Conservation (phyloP, 345 rosid species). For the Populus pruinosa region DNA sequence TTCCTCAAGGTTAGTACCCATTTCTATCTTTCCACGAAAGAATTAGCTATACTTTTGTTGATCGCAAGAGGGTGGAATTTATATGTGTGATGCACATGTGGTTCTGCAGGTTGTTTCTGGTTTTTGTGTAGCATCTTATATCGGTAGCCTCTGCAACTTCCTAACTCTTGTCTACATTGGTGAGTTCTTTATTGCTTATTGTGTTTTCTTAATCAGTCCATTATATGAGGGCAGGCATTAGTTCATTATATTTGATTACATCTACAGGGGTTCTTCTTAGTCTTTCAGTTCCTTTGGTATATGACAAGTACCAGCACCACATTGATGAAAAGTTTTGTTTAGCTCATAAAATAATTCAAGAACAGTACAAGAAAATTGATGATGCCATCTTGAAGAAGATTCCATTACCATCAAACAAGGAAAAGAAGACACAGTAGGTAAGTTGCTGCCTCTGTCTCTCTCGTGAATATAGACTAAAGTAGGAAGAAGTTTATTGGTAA, state of each 20-base stretch:
- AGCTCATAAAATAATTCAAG: constrained; percentile 40
- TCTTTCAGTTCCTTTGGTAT: constrained; percentile 62
- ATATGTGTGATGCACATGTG: neutral
- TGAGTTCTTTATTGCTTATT: constrained; percentile 30
- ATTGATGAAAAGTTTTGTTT: constrained; percentile 60
- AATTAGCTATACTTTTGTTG: neutral
- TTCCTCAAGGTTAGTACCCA: constrained; percentile 54
- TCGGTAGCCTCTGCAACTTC: constrained; percentile 70
- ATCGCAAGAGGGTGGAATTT: neutral
- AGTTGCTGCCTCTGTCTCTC: constrained; percentile 10
- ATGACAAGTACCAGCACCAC: constrained; percentile 66
- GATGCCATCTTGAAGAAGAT: constrained; percentile 43
- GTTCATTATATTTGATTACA: neutral
- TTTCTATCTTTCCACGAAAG: neutral
- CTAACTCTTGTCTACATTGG: constrained; percentile 79
- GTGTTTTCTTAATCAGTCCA: neutral
- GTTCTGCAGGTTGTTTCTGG: constrained; percentile 50
- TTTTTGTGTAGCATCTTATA: constrained; percentile 55
- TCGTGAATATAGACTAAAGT: neutral
- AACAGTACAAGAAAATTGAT: constrained; percentile 56
- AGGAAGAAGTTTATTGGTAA: neutral
- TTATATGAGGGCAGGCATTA: neutral
- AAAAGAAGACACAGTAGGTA: constrained; percentile 72
- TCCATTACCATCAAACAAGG: constrained; percentile 47
- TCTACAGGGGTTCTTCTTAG: constrained; percentile 66